Evolutionary conservation across 2,329 filamentous ascomycete genomes (phyloP), one percentile per base, ranked within the genome.

Genomic region (Pestalotiopsis sp.): DNA sequence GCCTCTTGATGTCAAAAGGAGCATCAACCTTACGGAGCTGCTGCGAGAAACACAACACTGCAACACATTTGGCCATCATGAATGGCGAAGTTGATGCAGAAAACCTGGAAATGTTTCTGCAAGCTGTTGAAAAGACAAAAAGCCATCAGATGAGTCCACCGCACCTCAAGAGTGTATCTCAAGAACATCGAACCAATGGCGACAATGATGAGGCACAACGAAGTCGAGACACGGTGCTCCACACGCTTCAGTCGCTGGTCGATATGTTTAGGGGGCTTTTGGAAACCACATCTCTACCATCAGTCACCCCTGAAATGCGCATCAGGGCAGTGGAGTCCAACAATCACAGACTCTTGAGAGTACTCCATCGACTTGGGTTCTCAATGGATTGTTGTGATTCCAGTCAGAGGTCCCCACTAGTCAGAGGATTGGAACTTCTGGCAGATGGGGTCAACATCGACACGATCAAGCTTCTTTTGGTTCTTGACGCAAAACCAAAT

Each of bases 321-420:
- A 52, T 52, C 9, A 2, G 9, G n/a, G 45, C 45, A 52, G 17
- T 52, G 7, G 1, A 9, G 5, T n/a, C 2, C 17, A 17, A 52
- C 4, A n/a, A 52, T 52, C 45, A 52, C 45, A 9, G 0, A 2
- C 45, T 52, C 45, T 20, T 52, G 1, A 6, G 45, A 1, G 11
- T n/a, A 20, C 0, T 52, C 0, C 45, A 20, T 4, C 2, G 9
- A 5, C 17, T 3, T n/a, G 45, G 45, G 9, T 1, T n/a, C 0
- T 20, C 45, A 20, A 52, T 52, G 45, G 20, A 52, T 20, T n/a
- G 45, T 9, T 52, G 7, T 52, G 17, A 45, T 17, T 1, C 2
- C 41, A 1, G 2, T 4, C 4, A n/a, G 17, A 5, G n/a, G 6
- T 52, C 14, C 2, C 45, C 45, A 7, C 45, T 52, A 2, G n/a